Percentiles rank a stretch among this genome's conserved stretches.
Evolutionary conservation across 768 basidiomycete species (phyloP).

Genomic region (Hirschioporus abietinus): DNA sequence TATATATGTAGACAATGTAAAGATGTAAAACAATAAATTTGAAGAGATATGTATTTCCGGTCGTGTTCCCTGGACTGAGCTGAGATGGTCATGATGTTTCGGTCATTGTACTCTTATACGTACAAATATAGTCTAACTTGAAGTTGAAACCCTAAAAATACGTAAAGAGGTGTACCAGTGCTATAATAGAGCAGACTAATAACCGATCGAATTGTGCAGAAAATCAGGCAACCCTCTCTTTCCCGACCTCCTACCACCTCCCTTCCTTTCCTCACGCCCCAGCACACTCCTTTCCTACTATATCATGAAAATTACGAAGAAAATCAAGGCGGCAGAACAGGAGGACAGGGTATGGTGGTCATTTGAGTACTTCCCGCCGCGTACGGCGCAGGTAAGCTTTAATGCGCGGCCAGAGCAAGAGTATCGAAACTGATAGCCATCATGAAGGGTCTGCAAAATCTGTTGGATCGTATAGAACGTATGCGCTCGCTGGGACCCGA

Average conservation of each 20-base stretch:
- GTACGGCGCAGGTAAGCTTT: conserved; percentile 78
- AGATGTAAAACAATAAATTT: neutral
- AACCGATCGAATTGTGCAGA: neutral
- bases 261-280: conserved; percentile 3
- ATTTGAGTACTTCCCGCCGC: conserved; percentile 96
- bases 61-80: neutral
- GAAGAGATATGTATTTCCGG: neutral
- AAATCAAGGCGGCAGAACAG: conserved; percentile 79
- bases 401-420: neutral
- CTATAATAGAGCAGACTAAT: neutral
- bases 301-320: conserved; percentile 90
- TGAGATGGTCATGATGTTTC: neutral
- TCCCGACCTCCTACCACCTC: neutral
- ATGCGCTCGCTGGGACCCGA: conserved; percentile 95
- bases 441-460: conserved; percentile 82
- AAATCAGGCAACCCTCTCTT: neutral
- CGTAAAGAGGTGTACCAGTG: neutral
- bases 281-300: conserved; percentile 5
- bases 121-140: no score
- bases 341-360: conserved; percentile 95
- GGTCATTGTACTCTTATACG: no score
- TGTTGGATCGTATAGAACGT: conserved; percentile 96
- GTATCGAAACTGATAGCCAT: neutral
- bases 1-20: neutral
- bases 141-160: conserved; percentile 4